A percentile compares a stretch with the other conserved stretches of the same genome.
phyloP scores from a whole-genome alignment of 139 green algal species.

The Coelastrella sp. region DNA sequence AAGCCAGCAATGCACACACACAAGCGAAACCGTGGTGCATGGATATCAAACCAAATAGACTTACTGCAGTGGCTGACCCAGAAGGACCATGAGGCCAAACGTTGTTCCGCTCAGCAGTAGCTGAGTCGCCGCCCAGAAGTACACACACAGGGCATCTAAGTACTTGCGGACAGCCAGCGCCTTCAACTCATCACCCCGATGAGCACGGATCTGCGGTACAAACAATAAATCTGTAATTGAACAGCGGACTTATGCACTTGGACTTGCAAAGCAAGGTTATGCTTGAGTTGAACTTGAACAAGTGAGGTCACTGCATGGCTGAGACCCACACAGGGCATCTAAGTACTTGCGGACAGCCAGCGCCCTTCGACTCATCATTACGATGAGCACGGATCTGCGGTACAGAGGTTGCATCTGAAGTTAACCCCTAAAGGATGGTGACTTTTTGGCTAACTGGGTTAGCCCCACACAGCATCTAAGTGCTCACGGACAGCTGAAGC shows the following conservation, averaged over 20 bases:
- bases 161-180: slow-evolving; percentile 82
- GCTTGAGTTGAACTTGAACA: no score
- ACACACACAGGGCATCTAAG: slow-evolving; percentile 94
- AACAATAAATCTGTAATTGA: slow-evolving; percentile 2
- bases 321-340: no score
- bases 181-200: not conserved
- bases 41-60: not conserved
- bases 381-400: no score
- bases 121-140: slow-evolving; percentile 88
- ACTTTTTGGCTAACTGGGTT: not conserved
- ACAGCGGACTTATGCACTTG: not conserved
- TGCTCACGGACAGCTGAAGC: no score
- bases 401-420: not conserved
- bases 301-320: no score
- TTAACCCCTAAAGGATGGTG: not conserved
- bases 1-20: no score
- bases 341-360: no score
- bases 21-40: no score
- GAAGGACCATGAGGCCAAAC: slow-evolving; percentile 74
- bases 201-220: not conserved
- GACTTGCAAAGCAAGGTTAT: no score
- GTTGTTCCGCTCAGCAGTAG: slow-evolving; percentile 81
- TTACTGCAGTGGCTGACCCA: slow-evolving; percentile 67
- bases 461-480: no score
- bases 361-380: not conserved